Conservation (phyloP, 2,329 filamentous ascomycete species). For the Hortaea werneckii region DNA sequence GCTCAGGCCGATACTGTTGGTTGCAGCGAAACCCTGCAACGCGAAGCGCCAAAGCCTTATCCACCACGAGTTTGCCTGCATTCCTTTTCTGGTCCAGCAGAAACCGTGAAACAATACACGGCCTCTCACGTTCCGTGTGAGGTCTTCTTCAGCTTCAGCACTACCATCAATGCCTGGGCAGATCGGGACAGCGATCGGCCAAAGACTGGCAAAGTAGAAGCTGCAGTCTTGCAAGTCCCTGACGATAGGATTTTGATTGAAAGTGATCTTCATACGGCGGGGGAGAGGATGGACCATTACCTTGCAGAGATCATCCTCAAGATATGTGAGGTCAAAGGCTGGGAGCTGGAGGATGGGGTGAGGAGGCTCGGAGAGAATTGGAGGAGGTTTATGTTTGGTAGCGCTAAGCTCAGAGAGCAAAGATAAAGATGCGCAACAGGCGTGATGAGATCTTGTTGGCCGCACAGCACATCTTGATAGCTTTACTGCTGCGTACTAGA, state of each 20-base stretch:
- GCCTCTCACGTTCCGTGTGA: slow-evolving; percentile 60
- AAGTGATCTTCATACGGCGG: slow-evolving; percentile 80
- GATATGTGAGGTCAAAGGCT: slow-evolving; percentile 69
- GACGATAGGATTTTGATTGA: slow-evolving; percentile 74
- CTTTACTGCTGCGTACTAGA: too few species aligned
- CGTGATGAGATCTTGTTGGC: too few species aligned
- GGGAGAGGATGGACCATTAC: slow-evolving; percentile 64
- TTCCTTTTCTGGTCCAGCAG: slow-evolving; percentile 73
- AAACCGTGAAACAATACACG: slow-evolving; percentile 69
- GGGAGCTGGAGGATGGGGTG: slow-evolving; percentile 64
- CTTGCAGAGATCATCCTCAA: slow-evolving; percentile 67
- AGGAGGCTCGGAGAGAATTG: slow-evolving; percentile 63
- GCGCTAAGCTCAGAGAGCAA: too few species aligned
- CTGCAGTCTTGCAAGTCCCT: slow-evolving; percentile 62
- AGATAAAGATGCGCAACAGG: too few species aligned
- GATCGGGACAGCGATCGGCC: slow-evolving; percentile 27
- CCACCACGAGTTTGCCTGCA: slow-evolving; percentile 88
- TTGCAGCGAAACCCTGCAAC: slow-evolving; percentile 1
- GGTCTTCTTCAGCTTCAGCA: slow-evolving; percentile 83
- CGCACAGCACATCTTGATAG: too few species aligned
- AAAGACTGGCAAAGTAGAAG: slow-evolving; percentile 43
- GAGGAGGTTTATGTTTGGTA: slow-evolving; percentile 62
- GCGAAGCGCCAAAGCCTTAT: slow-evolving; percentile 47
- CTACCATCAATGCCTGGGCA: slow-evolving; percentile 58
- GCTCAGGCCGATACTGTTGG: slow-evolving; percentile 6